Base-by-base conservation (phyloP, 495 filamentous ascomycete genomes). In the Clohesyomyces aquaticus region DNA sequence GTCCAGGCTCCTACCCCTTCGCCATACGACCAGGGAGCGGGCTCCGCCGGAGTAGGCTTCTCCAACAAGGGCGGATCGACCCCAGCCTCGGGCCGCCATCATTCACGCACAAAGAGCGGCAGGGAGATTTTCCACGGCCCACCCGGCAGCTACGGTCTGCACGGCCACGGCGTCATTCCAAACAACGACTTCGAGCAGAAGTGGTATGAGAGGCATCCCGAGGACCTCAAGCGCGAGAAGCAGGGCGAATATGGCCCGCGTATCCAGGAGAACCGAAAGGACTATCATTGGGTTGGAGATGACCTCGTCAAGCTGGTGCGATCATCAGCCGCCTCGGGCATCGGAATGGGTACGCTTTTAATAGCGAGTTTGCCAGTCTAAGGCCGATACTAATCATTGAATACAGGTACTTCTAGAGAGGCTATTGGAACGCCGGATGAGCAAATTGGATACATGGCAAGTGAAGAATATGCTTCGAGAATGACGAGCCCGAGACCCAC, bases 1-100 rank as follows among this genome's bases (percentile, higher is more conserved):
- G 95, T 99, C 10, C 94, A 99, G 77, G 94, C 94, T 12, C 94
- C 94, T 0, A 93, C 95, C 0, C 91, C 93, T 2, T 84, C 88
- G 16, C 90, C 86, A n/a, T 76, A 79, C 29, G 77, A 82, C 3
- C 75, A 83, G 38, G 75, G 76, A 18, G 79, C 32, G 14, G 32
- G 79, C 32, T 74, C 82, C 19, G 76, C 80, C 27, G 86, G 85
- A 21, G 70, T 82, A 65, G 84, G 85, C 47, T 82, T 79, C 68
- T 75, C 78, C 62, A 87, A 83, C 68, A 81, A 82, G 66, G 77
- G 75, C 27, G 64, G 69, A n/a, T n/a, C n/a, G n/a, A n/a, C n/a
- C 3, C 76, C 74, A 23, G 46, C 63, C 16, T 51, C 74, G 2
- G 55, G 61, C 25, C 83, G 84, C 64, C 82, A 89, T 65, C 91